phyloP scores from a whole-genome alignment of 306 rosid species.

The Lathyrus aphaca region DNA sequence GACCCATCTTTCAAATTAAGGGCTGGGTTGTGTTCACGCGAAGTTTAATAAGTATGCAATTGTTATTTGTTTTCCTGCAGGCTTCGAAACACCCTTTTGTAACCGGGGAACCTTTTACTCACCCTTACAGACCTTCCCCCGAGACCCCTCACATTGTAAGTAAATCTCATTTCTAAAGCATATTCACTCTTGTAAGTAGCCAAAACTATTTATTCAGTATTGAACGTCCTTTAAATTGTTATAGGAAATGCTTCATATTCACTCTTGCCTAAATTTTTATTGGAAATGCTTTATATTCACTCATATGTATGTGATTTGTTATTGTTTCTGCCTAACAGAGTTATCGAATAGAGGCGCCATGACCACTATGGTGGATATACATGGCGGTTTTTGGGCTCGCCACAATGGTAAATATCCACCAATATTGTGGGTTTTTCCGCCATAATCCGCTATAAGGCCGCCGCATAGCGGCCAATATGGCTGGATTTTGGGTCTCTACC shows the following conservation, averaged over 20 bases:
- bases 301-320: conserved; percentile 12
- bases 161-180: conserved; percentile 37
- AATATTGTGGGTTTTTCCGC: too few relatives aligned
- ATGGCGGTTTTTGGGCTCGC: too few relatives aligned
- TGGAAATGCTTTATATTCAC: too few relatives aligned
- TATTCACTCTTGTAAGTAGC: conserved; percentile 27
- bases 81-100: conserved; percentile 99
- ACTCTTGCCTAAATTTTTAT: too few relatives aligned
- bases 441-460: too few relatives aligned
- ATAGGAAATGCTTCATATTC: not conserved
- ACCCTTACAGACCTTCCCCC: conserved; percentile 79
- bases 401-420: too few relatives aligned
- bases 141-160: conserved; percentile 94
- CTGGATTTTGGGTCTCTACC: too few relatives aligned
- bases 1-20: conserved; percentile 22
- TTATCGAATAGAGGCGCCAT: too few relatives aligned
- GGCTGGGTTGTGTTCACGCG: conserved; percentile 38
- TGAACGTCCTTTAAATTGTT: conserved; percentile 15
- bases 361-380: too few relatives aligned
- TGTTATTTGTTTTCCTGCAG: conserved; percentile 58
- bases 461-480: too few relatives aligned
- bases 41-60: conserved; percentile 39
- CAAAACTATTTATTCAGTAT: conserved; percentile 21
- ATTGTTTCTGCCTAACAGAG: not conserved
- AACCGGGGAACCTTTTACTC: conserved; percentile 95